These are phyloP conservation scores for Rhizopogon rudus DNA, from an alignment of 768 basidiomycete genomes.

Conservation along the genomic window DNA sequence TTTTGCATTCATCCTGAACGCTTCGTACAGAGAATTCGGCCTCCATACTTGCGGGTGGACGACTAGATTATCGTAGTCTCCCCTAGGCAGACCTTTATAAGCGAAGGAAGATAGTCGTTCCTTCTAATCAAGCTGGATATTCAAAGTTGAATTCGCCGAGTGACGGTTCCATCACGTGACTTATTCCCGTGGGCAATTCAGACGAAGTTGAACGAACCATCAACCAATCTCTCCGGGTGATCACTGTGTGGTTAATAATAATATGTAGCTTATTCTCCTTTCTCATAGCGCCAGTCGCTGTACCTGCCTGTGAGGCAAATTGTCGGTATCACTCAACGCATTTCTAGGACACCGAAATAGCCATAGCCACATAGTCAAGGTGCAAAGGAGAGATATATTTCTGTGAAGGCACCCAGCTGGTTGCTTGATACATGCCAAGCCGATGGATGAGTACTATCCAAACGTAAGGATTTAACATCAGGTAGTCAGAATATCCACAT, in stretches of 20 bases:
- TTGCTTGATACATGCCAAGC: no score
- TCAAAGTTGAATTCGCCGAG: neutral
- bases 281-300: constrained; percentile 30
- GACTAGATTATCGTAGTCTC: neutral
- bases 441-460: no score
- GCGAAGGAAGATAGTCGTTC: constrained; percentile 20
- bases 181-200: neutral
- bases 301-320: constrained; percentile 63
- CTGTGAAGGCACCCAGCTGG: no score
- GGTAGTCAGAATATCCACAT: no score
- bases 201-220: no score
- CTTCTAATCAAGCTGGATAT: no score
- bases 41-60: no score
- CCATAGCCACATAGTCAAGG: no score
- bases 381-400: no score
- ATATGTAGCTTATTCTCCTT: constrained; percentile 21
- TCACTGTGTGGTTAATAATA: neutral
- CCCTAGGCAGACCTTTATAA: no score
- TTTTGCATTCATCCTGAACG: neutral
- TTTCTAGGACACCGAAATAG: constrained; percentile 39
- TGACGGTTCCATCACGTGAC: neutral
- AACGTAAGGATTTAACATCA: no score
- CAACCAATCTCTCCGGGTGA: constrained; percentile 6
- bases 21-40: neutral
- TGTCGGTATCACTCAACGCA: constrained; percentile 47